These are phyloP conservation scores for Leavenworthia alabamica DNA, from an alignment of 345 rosid species.

Conservation along the genomic window DNA sequence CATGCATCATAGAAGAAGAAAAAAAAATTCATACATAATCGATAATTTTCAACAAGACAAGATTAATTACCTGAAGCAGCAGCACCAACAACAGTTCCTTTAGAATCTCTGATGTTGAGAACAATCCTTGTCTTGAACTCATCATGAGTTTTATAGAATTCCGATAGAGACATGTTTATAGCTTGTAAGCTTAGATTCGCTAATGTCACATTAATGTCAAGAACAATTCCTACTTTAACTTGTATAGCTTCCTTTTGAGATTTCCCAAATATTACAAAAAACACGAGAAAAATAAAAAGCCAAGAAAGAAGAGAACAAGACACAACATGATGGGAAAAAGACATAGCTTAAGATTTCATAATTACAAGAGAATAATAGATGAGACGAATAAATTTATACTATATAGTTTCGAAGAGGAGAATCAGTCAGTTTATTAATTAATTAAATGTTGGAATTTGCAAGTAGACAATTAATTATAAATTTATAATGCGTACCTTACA, in stretches of 20 bases:
- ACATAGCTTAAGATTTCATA: constrained; percentile 1
- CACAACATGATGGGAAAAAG: neutral
- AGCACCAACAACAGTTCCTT: constrained; percentile 29
- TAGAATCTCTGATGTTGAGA: constrained; percentile 24
- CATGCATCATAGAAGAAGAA: neutral
- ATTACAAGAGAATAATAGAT: constrained; percentile 1
- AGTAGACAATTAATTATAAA: neutral
- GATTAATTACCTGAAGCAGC: constrained; percentile 32
- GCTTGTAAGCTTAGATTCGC: constrained; percentile 18
- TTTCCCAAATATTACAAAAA: neutral
- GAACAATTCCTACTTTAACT: constrained; percentile 35
- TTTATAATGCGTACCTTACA: neutral
- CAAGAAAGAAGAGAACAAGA: constrained; percentile 16
- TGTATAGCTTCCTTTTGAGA: constrained; percentile 13
- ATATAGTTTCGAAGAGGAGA: constrained; percentile 2
- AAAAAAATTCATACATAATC: neutral
- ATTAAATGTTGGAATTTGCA: constrained; percentile 5
- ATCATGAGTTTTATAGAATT: constrained; percentile 25
- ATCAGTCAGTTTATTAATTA: neutral
- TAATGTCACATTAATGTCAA: constrained; percentile 14
- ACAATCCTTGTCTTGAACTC: constrained; percentile 22
- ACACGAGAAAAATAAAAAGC: neutral
- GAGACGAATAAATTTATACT: neutral
- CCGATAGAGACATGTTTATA: constrained; percentile 26
- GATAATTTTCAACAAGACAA: neutral